Conservation (phyloP, 2,329 filamentous ascomycete genomes). For the Lachnellula cervina region DNA sequence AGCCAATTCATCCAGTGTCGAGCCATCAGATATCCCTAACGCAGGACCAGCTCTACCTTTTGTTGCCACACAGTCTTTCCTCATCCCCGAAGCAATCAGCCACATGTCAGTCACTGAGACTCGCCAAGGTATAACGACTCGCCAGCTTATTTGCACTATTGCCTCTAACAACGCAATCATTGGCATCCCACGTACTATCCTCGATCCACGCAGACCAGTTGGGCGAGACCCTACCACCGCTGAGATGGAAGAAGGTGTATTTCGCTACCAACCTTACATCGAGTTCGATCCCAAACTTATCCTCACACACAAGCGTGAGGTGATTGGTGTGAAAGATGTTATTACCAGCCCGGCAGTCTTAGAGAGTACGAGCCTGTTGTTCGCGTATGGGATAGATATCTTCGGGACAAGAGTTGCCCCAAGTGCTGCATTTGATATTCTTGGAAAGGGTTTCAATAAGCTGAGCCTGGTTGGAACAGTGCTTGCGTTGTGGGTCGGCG, state of each 20-base stretch:
- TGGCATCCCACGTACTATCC: slow-evolving; percentile 69
- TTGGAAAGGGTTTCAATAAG: slow-evolving; percentile 93
- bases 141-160: slow-evolving; percentile 75
- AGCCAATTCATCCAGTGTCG: slow-evolving; percentile 72
- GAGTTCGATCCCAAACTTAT: slow-evolving; percentile 80
- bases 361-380: slow-evolving; percentile 86
- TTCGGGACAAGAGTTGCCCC: slow-evolving; percentile 86
- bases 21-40: slow-evolving; percentile 54
- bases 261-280: slow-evolving; percentile 68
- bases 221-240: slow-evolving; percentile 74
- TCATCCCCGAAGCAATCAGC: slow-evolving; percentile 74
- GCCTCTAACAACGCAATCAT: slow-evolving; percentile 69
- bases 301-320: slow-evolving; percentile 76
- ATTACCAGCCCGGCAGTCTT: slow-evolving; percentile 73
- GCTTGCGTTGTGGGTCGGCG: slow-evolving; percentile 69
- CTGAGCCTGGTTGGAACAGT: slow-evolving; percentile 79
- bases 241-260: slow-evolving; percentile 79
- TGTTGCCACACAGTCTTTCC: slow-evolving; percentile 73
- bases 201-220: slow-evolving; percentile 83
- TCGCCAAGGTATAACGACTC: slow-evolving; percentile 81
- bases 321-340: slow-evolving; percentile 69
- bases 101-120: slow-evolving; percentile 83
- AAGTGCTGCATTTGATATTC: slow-evolving; percentile 83
- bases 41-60: slow-evolving; percentile 58
- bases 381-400: slow-evolving; percentile 83